These are phyloP conservation scores for Botrytis sinoallii DNA, from an alignment of 2,329 filamentous ascomycete species.

Conservation along the genomic window DNA sequence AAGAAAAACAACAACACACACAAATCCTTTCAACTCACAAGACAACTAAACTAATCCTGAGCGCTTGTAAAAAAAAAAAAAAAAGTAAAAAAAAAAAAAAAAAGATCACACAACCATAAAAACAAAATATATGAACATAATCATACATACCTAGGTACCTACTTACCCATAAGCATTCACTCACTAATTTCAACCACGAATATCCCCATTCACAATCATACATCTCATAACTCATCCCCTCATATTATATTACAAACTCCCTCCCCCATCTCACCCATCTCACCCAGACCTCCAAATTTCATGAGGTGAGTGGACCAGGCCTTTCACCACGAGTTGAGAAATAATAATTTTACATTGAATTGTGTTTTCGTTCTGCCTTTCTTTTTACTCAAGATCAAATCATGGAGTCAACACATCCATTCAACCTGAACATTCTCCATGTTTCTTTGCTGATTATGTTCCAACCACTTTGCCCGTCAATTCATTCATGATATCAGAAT, in stretches of 20 bases:
- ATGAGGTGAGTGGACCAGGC: background rate
- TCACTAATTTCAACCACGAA: background rate
- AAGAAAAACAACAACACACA: background rate
- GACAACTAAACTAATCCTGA: background rate
- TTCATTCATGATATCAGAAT: background rate
- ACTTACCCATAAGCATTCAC: background rate
- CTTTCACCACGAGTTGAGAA: background rate
- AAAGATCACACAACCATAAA: background rate
- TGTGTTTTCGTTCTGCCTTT: constrained; percentile 12
- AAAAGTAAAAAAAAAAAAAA: background rate
- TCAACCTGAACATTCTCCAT: constrained; percentile 3
- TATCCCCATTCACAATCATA: background rate
- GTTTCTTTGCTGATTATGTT: background rate
- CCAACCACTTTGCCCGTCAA: background rate
- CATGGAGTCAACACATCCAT: constrained; percentile 17
- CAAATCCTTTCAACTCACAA: background rate
- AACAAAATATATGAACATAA: background rate
- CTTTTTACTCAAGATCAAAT: constrained; percentile 16
- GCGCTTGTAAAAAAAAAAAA: too few relatives aligned
- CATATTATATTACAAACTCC: constrained; percentile 3
- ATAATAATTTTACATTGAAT: constrained; percentile 15
- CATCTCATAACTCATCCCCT: background rate
- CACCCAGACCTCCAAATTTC: background rate
- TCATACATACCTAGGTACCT: background rate
- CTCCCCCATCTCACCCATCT: background rate